Conservation (phyloP, 192 early-diverging fungal genomes). For the Lobulomyces angularis region DNA sequence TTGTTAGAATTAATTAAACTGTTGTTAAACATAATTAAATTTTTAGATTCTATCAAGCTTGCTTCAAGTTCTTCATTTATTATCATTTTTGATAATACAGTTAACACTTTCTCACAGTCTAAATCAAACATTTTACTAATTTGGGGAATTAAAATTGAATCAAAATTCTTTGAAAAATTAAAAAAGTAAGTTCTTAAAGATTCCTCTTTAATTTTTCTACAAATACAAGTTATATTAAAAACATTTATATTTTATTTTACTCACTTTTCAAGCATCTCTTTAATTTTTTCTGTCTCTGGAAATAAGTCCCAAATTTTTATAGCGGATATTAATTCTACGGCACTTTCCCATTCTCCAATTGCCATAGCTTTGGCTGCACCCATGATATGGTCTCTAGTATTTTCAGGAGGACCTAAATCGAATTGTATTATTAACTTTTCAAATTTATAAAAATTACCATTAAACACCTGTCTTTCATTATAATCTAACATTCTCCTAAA, state of each 20-base stretch:
- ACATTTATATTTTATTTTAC: not conserved
- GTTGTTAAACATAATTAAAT: constrained; percentile 67
- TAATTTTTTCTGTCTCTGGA: constrained; percentile 68
- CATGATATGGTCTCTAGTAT: constrained; percentile 98
- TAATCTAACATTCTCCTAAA: constrained; percentile 91
- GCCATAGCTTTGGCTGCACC: constrained; percentile 84
- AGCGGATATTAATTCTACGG: constrained; percentile 65
- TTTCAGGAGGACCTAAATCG: constrained; percentile 73
- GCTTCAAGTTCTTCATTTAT: constrained; percentile 83
- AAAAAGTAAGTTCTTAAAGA: constrained; percentile 94
- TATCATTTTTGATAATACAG: constrained; percentile 87
- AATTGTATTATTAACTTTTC: constrained; percentile 2
- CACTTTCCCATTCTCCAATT: constrained; percentile 85
- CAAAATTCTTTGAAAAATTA: constrained; percentile 80
- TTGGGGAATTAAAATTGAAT: constrained; percentile 70
- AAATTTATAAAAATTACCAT: constrained; percentile 34
- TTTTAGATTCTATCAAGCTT: constrained; percentile 70
- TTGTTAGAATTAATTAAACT: too few relatives aligned
- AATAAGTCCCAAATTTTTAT: constrained; percentile 97
- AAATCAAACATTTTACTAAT: constrained; percentile 84
- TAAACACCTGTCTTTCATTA: constrained; percentile 91
- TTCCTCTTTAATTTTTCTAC: constrained; percentile 87
- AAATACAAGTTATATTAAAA: constrained; percentile 2
- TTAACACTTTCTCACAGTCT: constrained; percentile 42
- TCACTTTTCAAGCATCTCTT: constrained; percentile 68